Evolutionary conservation across 176 grass and related monocot genomes (phyloP).

Genomic region (Oryza brachyantha): DNA sequence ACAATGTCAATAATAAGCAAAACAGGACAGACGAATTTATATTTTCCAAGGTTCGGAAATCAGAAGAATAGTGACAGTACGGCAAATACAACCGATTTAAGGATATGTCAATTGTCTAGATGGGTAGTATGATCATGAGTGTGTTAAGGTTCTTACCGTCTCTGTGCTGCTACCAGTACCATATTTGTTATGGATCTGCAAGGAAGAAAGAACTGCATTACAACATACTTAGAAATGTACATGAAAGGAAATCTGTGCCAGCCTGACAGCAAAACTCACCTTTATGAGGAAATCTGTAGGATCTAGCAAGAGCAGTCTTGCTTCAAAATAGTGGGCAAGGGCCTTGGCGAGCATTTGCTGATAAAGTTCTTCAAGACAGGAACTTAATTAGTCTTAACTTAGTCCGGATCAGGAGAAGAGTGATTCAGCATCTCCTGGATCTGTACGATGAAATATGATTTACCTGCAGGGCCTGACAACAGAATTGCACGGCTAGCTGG

Average conservation of each 20-base stretch:
- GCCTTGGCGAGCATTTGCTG: constrained; percentile 97
- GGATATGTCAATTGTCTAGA: neutral
- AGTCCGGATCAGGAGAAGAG: constrained; percentile 2
- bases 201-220: constrained; percentile 4
- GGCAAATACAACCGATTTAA: neutral
- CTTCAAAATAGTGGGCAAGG: constrained; percentile 81
- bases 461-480: constrained; percentile 90
- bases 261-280: constrained; percentile 34
- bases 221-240: neutral
- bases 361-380: constrained; percentile 75
- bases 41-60: neutral
- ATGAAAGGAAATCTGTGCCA: neutral
- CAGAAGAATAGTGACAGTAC: neutral
- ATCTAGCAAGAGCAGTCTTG: constrained; percentile 85
- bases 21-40: neutral
- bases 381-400: constrained; percentile 25
- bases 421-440: neutral
- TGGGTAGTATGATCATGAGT: neutral
- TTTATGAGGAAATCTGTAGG: constrained; percentile 86
- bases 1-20: neutral
- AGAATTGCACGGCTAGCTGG: constrained; percentile 89
- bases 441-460: neutral
- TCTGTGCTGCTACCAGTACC: constrained; percentile 53
- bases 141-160: constrained; percentile 32
- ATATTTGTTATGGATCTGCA: constrained; percentile 77